phyloP scores from a whole-genome alignment of 345 rosid species.

The Syzygium aromaticum region DNA sequence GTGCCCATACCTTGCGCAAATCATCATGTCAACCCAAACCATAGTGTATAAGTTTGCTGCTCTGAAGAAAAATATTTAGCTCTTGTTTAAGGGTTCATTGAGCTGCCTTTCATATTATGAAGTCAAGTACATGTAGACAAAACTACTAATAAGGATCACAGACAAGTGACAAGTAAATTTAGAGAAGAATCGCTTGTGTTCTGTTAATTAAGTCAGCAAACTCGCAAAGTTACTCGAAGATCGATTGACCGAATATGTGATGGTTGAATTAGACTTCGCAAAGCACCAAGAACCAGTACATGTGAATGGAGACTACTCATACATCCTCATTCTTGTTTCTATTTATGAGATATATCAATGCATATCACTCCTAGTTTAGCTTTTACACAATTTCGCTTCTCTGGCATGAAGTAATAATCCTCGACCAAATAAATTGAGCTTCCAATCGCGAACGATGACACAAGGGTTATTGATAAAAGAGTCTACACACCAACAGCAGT shows the following conservation, averaged over 20 bases:
- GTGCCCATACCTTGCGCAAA: no score
- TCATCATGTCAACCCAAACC: no score
- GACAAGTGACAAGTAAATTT: background rate
- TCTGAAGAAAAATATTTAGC: no score
- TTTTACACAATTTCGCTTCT: background rate
- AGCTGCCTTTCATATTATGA: background rate
- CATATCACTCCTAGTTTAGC: background rate
- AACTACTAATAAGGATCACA: background rate
- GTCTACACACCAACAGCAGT: conserved; percentile 90
- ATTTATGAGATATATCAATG: background rate
- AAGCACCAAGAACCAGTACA: background rate
- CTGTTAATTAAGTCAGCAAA: background rate
- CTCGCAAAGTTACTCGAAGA: background rate
- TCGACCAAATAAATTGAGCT: background rate
- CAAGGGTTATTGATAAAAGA: background rate
- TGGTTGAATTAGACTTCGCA: background rate
- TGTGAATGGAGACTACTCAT: background rate
- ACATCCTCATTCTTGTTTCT: background rate
- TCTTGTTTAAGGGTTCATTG: background rate
- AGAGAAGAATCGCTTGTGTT: background rate
- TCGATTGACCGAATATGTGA: background rate
- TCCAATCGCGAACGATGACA: no score
- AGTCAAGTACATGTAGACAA: background rate
- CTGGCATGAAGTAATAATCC: background rate
- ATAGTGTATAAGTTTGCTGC: no score